Base-by-base conservation (phyloP, 371 early-diverging fungal genomes). In the Mortierella sp. region DNA sequence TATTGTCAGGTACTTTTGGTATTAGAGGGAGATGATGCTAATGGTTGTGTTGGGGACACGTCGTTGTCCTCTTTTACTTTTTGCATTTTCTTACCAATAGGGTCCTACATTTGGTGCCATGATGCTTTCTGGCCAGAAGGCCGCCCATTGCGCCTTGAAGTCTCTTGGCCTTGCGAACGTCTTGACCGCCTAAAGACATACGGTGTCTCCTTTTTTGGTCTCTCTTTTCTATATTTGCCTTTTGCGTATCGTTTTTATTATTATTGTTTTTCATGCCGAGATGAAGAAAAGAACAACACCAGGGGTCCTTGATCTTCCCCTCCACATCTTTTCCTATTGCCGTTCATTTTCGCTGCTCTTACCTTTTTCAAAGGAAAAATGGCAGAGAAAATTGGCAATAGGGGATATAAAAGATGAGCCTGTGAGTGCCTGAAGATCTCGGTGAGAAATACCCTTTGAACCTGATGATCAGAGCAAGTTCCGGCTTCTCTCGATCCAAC, bases 41-140 rank as follows among this genome's bases (percentile, higher is more conserved):
- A 62, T 43, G 27, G 17, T 23, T 6, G 11, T 32, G 44, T n/a
- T 37, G 56, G 60, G 72, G 67, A 48, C 58, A 53, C 32, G 1
- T n/a, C 32, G 9, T 23, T 50, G 65, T 64, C 43, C 57, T 54
- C 66, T 28, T 60, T 30, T 24, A 42, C 23, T 23, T 37, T 1
- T 41, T 41, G 21, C 26, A 21, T 30, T 15, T 46, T 46, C 9
- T 24, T 5, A n/a, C n/a, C 19, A 53, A 50, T 76, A 79, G 84
- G 87, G 86, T 47, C 90, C 90, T 49, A 89, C 89, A 24, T 90
- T 92, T 70, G 89, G 89, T 56, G 90, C 90, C 44, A 92, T 92
- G 92, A 79, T 90, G 75, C 82, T 85, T 30, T 87, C 87, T 52
- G 92, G 92, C 30, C 86, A 86, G 76, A 92, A 90, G 81, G 89